These are phyloP conservation scores for Trichosanthes truncata DNA, from an alignment of 306 rosid genomes.

Conservation along the genomic window DNA sequence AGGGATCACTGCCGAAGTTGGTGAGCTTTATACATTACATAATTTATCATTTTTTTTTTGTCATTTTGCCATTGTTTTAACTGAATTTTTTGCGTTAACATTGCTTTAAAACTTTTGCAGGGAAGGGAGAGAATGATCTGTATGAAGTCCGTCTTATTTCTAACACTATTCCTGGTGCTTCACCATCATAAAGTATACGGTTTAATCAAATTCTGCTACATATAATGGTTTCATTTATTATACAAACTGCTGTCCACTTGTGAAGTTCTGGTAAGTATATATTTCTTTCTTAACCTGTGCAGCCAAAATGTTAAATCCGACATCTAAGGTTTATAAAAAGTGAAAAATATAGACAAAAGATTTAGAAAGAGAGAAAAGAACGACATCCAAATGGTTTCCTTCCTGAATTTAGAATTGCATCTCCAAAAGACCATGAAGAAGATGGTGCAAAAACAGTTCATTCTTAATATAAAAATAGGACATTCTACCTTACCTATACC, in stretches of 20 bases:
- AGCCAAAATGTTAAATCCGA: neutral
- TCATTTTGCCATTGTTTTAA: neutral
- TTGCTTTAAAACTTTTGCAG: slow-evolving; percentile 32
- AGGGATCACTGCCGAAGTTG: slow-evolving; percentile 83
- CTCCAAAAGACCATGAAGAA: neutral
- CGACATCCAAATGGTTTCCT: neutral
- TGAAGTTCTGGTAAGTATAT: slow-evolving; percentile 14
- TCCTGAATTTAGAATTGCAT: neutral
- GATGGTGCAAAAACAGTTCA: neutral
- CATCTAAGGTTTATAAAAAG: neutral
- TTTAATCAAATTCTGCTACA: slow-evolving; percentile 18
- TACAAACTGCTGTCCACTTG: slow-evolving; percentile 27
- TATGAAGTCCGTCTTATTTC: slow-evolving; percentile 82
- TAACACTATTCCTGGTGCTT: slow-evolving; percentile 27
- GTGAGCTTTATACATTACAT: slow-evolving; percentile 31
- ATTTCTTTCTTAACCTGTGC: neutral
- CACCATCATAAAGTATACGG: slow-evolving; percentile 25
- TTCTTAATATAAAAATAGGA: neutral
- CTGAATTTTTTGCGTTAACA: neutral
- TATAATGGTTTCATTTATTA: slow-evolving; percentile 21
- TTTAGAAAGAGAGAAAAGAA: neutral
- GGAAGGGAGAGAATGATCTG: slow-evolving; percentile 47
- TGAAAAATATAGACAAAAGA: neutral
- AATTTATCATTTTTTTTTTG: neutral
- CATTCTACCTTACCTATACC: neutral